These are phyloP conservation scores for Avena insularis DNA, from an alignment of 176 grass and related monocot species.

Conservation along the genomic window DNA sequence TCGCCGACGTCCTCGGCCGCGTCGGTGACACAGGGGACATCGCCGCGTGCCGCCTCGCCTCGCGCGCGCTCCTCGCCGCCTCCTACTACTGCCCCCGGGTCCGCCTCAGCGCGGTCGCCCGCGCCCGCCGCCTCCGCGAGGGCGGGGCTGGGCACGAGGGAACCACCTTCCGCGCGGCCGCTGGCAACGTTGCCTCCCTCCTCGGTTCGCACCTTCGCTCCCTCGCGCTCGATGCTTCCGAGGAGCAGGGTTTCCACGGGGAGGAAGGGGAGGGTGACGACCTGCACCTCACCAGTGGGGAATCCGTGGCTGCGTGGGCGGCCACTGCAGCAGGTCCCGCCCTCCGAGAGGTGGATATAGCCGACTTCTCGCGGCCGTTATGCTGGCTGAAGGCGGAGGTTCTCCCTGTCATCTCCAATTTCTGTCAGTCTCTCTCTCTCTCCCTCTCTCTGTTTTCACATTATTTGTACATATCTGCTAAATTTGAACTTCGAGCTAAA, in stretches of 20 bases:
- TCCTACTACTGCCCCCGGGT: slow-evolving; percentile 48
- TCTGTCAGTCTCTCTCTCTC: slow-evolving; percentile 51
- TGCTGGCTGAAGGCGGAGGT: slow-evolving; percentile 71
- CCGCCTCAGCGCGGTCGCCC: slow-evolving; percentile 32
- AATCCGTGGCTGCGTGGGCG: slow-evolving; percentile 53
- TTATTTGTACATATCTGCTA: not conserved
- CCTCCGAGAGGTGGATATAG: slow-evolving; percentile 55
- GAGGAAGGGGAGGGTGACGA: slow-evolving; percentile 55
- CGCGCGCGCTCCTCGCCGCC: slow-evolving; percentile 41
- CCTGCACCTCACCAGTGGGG: slow-evolving; percentile 57
- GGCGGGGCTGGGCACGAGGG: not conserved
- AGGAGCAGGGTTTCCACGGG: slow-evolving; percentile 21
- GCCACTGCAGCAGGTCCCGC: slow-evolving; percentile 35
- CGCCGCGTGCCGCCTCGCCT: slow-evolving; percentile 67
- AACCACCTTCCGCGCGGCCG: slow-evolving; percentile 40
- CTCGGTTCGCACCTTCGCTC: slow-evolving; percentile 44
- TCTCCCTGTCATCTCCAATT: slow-evolving; percentile 57
- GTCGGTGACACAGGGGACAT: slow-evolving; percentile 59
- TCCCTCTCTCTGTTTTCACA: not conserved
- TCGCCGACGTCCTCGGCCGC: slow-evolving; percentile 54
- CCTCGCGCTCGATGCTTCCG: slow-evolving; percentile 53
- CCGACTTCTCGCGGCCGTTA: slow-evolving; percentile 67
- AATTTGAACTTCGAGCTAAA: not conserved
- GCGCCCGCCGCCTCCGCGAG: slow-evolving; percentile 33
- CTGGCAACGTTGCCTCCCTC: slow-evolving; percentile 51